These are phyloP conservation scores for Chlorella vulgaris DNA, from an alignment of 139 green algal genomes.

Conservation along the genomic window DNA sequence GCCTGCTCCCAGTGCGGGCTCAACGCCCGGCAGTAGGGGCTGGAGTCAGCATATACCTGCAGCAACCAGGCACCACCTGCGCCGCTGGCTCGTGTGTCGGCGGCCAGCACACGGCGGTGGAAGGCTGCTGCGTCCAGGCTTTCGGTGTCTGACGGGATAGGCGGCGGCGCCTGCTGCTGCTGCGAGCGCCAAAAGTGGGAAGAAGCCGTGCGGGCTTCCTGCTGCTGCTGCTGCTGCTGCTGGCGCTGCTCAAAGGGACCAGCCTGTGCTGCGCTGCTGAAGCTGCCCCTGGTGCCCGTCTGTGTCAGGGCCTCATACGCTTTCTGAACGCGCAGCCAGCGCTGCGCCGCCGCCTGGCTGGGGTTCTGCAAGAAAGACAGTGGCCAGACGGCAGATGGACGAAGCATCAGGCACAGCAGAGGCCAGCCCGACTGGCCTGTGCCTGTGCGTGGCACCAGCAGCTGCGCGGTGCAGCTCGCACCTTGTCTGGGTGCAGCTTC, in stretches of 20 bases:
- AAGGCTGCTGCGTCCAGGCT: not conserved
- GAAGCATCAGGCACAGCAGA: not conserved
- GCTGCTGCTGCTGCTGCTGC: not conserved
- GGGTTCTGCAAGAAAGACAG: not conserved
- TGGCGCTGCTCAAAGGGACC: not conserved
- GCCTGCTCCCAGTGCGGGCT: conserved; percentile 9
- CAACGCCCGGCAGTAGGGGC: conserved; percentile 8
- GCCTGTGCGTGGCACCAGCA: not conserved
- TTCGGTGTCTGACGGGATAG: not conserved
- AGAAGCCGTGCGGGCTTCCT: not conserved
- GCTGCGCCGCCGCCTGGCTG: not conserved
- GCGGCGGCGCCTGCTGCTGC: not conserved
- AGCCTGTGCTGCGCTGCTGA: not conserved
- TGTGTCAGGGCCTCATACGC: conserved; percentile 8
- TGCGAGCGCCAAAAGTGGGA: not conserved
- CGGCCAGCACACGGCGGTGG: not conserved
- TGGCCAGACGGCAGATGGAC: not conserved
- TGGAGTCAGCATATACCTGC: not conserved
- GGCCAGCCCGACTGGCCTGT: too few relatives aligned
- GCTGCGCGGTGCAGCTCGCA: not conserved
- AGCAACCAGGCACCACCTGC: conserved; percentile 3
- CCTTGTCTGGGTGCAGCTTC: not conserved
- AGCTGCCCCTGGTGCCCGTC: not conserved
- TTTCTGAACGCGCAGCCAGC: conserved; percentile 6
- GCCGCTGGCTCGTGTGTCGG: too few relatives aligned